phyloP scores from a whole-genome alignment of 2,329 filamentous ascomycete genomes.

The Emmonsiellopsis sp. region DNA sequence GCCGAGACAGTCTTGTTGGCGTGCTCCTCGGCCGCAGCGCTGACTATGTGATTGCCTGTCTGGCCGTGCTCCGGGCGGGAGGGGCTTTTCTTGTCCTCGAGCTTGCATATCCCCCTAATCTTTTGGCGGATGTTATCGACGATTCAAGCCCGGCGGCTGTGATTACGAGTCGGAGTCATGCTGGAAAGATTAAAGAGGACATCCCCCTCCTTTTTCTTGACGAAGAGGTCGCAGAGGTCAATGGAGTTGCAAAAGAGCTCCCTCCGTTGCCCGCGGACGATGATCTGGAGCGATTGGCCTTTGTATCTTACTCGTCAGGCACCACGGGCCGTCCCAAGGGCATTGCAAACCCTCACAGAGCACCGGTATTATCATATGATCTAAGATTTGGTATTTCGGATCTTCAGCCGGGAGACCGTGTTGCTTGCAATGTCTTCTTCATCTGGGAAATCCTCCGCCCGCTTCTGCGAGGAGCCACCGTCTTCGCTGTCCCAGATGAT shows the following conservation, averaged over 20 bases:
- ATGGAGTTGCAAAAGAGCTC: constrained; percentile 10
- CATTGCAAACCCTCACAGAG: constrained; percentile 69
- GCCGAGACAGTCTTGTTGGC: constrained; percentile 64
- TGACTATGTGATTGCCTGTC: constrained; percentile 68
- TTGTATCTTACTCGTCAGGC: constrained; percentile 72
- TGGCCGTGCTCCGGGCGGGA: constrained; percentile 68
- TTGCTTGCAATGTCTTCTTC: constrained; percentile 84
- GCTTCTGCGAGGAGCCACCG: constrained; percentile 64
- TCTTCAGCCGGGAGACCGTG: constrained; percentile 60
- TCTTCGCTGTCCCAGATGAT: constrained; percentile 65
- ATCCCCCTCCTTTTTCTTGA: constrained; percentile 57
- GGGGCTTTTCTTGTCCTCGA: constrained; percentile 75
- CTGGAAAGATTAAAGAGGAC: constrained; percentile 53
- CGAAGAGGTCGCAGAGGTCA: constrained; percentile 19
- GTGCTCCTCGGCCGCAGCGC: constrained; percentile 66
- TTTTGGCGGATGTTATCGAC: constrained; percentile 66
- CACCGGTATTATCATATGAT: constrained; percentile 64
- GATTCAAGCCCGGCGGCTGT: constrained; percentile 64
- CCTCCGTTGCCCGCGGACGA: constrained; percentile 50
- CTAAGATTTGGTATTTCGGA: constrained; percentile 62
- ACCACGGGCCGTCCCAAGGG: constrained; percentile 74
- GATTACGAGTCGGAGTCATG: constrained; percentile 57
- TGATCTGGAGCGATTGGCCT: constrained; percentile 64
- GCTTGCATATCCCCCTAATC: constrained; percentile 63
- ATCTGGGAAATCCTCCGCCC: constrained; percentile 77